Evolutionary conservation across 2,329 filamentous ascomycete species (phyloP), one percentile per base, ranked within the genome.

Genomic region (Aspergillus proliferans): DNA sequence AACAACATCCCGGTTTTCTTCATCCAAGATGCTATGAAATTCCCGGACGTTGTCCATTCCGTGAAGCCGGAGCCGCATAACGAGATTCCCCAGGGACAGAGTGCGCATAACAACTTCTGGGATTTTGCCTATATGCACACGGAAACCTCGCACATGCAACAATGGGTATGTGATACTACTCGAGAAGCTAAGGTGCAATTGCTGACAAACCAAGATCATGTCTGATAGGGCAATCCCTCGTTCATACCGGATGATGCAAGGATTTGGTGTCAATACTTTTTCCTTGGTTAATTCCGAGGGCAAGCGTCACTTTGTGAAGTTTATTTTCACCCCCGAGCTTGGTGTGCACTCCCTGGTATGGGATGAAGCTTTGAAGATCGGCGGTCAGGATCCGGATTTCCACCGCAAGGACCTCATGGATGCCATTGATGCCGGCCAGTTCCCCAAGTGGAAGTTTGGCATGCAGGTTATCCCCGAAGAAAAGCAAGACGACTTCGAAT

Each of bases 361-460:
- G 67, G 88, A 92, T 46, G 87, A 92, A 64, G 85, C 86, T 0
- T 70, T 90, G 45, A 90, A 91, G 72, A 71, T 91, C 1, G 76
- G 74, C 9, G 86, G 86, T 0, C 83, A 88, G 58, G 86, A 92
- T 50, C 87, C 87, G 0, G 87, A 93, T 52, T 92, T 88, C 71
- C 87, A 92, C 58, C 81, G 87, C 49, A 88, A 88, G 65, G 87
- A 92, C 56, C 73, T 93, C 0, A 78, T 77, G 60, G 82, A 87
- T 51, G 87, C 87, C 5, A 92, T 93, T 46, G 82, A 86, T 10
- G 82, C 75, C 14, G 85, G 86, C 6, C 76, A 77, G 0, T 90
- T 77, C 58, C 87, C 87, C 7, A 86, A 83, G 60, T 93, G 87
- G 87, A 85, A 86, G 61, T 88, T 93, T 51, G 87, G 86, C 40